phyloP scores from a whole-genome alignment of 1,139 yeast genomes.

The Sugiyamaella sp. region DNA sequence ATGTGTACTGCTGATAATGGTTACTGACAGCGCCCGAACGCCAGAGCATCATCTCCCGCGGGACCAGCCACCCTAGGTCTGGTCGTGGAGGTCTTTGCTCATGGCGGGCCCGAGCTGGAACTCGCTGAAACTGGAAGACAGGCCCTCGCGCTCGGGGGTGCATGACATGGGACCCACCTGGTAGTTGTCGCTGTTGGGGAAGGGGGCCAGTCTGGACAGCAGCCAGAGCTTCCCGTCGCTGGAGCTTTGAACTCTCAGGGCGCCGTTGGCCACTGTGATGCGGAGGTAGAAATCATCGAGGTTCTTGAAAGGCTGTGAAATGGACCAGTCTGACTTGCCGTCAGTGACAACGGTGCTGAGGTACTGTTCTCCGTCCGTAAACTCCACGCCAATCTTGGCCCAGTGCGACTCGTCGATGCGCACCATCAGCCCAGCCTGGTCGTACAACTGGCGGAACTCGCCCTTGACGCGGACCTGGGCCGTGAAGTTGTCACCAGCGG shows the following conservation, averaged over 20 bases:
- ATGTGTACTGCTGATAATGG: no score
- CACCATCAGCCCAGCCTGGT: constrained; percentile 15
- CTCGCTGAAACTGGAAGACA: not conserved
- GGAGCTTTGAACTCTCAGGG: constrained; percentile 4
- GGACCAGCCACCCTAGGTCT: not conserved
- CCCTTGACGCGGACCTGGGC: constrained; percentile 6
- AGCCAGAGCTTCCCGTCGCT: constrained; percentile 10
- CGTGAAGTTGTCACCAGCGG: constrained; percentile 10
- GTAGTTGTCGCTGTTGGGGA: constrained; percentile 10
- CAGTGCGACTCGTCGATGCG: constrained; percentile 13
- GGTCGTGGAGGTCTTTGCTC: constrained; percentile 5
- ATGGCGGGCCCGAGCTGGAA: constrained; percentile 15
- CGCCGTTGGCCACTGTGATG: not conserved
- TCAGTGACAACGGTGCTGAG: constrained; percentile 11
- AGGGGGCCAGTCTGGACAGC: constrained; percentile 4
- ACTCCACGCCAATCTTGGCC: constrained; percentile 11
- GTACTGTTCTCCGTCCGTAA: constrained; percentile 7
- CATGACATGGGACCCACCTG: constrained; percentile 13
- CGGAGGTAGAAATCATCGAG: constrained; percentile 4
- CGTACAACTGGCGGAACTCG: constrained; percentile 4
- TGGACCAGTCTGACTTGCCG: constrained; percentile 10
- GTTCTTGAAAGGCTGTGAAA: constrained; percentile 4
- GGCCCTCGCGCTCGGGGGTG: constrained; percentile 14
- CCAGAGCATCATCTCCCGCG: no score
- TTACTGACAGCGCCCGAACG: no score